phyloP scores from a whole-genome alignment of 441 rosid genomes.

The Bocquillonia castaneifolia region DNA sequence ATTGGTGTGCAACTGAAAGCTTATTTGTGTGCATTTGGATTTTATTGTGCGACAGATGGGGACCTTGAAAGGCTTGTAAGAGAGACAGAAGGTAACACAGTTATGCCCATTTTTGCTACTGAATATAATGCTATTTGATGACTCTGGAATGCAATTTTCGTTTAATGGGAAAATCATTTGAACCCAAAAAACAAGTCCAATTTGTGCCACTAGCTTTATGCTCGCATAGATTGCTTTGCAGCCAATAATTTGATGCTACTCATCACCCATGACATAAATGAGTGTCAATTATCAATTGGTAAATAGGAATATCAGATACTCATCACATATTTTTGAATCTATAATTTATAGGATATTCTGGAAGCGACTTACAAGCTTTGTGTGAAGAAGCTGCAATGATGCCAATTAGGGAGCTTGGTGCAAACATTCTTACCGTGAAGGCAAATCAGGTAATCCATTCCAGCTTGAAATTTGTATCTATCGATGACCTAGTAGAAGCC shows the following conservation, averaged over 20 bases:
- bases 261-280: neutral
- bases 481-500: neutral
- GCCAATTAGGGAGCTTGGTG: conserved; percentile 94
- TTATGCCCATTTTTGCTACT: neutral
- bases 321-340: neutral
- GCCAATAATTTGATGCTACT: neutral
- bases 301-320: neutral
- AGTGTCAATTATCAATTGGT: neutral
- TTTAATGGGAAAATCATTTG: conserved; percentile 2
- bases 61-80: conserved; percentile 70
- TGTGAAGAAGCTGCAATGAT: conserved; percentile 99
- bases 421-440: conserved; percentile 65
- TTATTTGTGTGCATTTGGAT: conserved; percentile 18
- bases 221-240: neutral
- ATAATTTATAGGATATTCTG: conserved; percentile 74
- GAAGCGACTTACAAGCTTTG: conserved; percentile 91
- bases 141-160: neutral
- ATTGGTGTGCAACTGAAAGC: no score
- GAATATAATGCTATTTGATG: neutral
- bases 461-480: neutral
- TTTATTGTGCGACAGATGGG: conserved; percentile 37
- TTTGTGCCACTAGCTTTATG: neutral
- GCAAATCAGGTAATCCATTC: conserved; percentile 74
- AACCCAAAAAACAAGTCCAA: neutral
- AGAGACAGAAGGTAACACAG: conserved; percentile 70